Evolutionary conservation across 2,329 filamentous ascomycete species (phyloP), one percentile per base, ranked within the genome.

Genomic region (Talaromyces marneffei): DNA sequence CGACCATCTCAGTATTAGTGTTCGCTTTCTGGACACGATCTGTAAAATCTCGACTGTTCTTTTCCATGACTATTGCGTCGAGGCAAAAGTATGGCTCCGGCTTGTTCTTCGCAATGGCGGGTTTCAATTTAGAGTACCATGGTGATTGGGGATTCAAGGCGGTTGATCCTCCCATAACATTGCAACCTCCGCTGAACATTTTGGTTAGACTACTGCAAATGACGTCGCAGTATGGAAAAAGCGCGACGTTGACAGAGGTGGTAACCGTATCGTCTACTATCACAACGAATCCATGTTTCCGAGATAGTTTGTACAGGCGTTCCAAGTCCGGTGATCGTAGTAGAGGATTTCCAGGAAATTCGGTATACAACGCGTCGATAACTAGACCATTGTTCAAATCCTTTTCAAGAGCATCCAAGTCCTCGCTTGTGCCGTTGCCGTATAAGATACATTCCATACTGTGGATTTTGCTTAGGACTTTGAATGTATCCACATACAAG

Each of bases 71-170:
- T 8, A 64, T 60, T 9, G 65, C 67, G 27, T 71, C 70, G 18
- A 61, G 61, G 12, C 62, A 59, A 48, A 68, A 70, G 37, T 66
- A 63, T n/a, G 65, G 55, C 25, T 68, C 65, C 66, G 0, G 81
- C 81, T 66, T 82, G 83, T 42, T 85, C 73, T 42, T 80, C 75
- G 18, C 77, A 66, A 56, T 76, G 78, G 31, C 33, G n/a, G 33
- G 8, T 39, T 56, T 53, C 6, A 61, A 5, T n/a, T 20, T 59
- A 0, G 4, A 10, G 33, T 52, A 59, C 57, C 57, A 59, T n/a
- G 44, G 35, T 25, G 57, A 59, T 12, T 40, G 33, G 16, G 31
- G 46, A 53, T 42, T 52, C 10, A 59, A 16, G 4, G 31, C 27
- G 2, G n/a, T n/a, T 9, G 57, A 42, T 25, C 63, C 64, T 8